phyloP scores from a whole-genome alignment of 2,329 filamentous ascomycete genomes.

The Massarina eburnea region DNA sequence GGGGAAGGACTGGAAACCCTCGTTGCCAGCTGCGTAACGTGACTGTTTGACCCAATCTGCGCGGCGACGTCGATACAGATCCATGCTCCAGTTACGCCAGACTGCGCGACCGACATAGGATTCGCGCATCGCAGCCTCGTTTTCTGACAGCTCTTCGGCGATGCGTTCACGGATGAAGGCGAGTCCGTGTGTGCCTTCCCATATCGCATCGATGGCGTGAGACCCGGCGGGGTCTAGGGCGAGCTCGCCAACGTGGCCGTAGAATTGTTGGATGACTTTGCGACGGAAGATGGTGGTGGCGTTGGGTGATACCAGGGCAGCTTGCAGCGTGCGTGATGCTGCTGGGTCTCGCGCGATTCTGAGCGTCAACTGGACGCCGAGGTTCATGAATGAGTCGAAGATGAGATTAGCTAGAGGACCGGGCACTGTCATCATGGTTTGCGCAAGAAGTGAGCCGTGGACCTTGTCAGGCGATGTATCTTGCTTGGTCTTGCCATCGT shows the following conservation, averaged over 20 bases:
- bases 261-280: slow-evolving; percentile 65
- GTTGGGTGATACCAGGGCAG: slow-evolving; percentile 58
- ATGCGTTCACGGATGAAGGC: slow-evolving; percentile 69
- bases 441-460: slow-evolving; percentile 81
- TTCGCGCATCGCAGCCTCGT: slow-evolving; percentile 64
- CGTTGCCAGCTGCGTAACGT: slow-evolving; percentile 55
- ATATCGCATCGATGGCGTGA: slow-evolving; percentile 68
- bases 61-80: slow-evolving; percentile 65
- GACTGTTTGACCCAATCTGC: slow-evolving; percentile 66
- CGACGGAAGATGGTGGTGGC: slow-evolving; percentile 61
- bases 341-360: slow-evolving; percentile 65
- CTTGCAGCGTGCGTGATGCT: slow-evolving; percentile 65
- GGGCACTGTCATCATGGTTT: slow-evolving; percentile 74
- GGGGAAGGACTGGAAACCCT: slow-evolving; percentile 53
- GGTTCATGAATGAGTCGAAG: slow-evolving; percentile 59
- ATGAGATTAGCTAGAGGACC: slow-evolving; percentile 70
- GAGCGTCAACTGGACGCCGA: slow-evolving; percentile 55
- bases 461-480: slow-evolving; percentile 56
- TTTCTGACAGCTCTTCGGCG: slow-evolving; percentile 62
- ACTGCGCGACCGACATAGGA: slow-evolving; percentile 67
- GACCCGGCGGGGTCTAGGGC: slow-evolving; percentile 65
- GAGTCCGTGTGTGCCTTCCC: slow-evolving; percentile 63
- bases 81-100: slow-evolving; percentile 75
- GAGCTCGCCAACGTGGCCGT: slow-evolving; percentile 61
- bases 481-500: slow-evolving; percentile 38